Conservation (phyloP, 768 basidiomycete species). For the Cubamyces lactineus region DNA sequence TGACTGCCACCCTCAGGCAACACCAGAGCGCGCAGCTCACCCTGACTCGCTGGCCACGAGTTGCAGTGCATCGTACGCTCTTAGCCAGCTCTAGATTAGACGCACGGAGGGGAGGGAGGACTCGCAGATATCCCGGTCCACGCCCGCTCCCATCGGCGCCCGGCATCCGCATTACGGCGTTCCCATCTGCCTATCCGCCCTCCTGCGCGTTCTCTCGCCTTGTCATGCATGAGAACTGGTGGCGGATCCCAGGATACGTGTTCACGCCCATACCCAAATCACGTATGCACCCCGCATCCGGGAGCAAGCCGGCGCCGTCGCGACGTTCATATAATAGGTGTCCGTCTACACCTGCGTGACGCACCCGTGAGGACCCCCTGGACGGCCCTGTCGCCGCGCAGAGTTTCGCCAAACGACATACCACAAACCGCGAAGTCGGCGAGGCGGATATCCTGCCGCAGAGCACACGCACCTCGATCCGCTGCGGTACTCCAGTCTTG, state of each 20-base stretch:
- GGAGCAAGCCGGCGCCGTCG: background rate
- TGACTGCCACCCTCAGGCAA: too few relatives aligned
- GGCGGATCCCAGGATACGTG: background rate
- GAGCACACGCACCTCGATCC: background rate
- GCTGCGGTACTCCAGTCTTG: background rate
- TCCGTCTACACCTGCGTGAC: background rate
- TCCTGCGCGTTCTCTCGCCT: constrained; percentile 12
- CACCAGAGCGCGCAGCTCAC: too few relatives aligned
- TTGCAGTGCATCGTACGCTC: too few relatives aligned
- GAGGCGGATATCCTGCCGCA: too few relatives aligned
- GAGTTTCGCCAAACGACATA: too few relatives aligned
- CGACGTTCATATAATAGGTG: background rate
- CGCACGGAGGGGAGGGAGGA: too few relatives aligned
- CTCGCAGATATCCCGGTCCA: background rate
- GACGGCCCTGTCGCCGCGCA: too few relatives aligned
- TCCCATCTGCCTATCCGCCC: constrained; percentile 5
- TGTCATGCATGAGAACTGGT: constrained; percentile 5
- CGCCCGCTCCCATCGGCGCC: constrained; percentile 11
- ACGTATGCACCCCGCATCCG: background rate
- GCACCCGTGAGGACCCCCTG: too few relatives aligned
- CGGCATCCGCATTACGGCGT: background rate
- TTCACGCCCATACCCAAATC: background rate
- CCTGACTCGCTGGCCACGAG: too few relatives aligned
- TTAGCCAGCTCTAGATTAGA: too few relatives aligned
- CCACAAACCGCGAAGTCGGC: too few relatives aligned